A percentile compares a stretch with the other conserved stretches of the same genome.
Evolutionary conservation across 2,329 filamentous ascomycete genomes (phyloP).

Genomic region (Seiridium unicorne): DNA sequence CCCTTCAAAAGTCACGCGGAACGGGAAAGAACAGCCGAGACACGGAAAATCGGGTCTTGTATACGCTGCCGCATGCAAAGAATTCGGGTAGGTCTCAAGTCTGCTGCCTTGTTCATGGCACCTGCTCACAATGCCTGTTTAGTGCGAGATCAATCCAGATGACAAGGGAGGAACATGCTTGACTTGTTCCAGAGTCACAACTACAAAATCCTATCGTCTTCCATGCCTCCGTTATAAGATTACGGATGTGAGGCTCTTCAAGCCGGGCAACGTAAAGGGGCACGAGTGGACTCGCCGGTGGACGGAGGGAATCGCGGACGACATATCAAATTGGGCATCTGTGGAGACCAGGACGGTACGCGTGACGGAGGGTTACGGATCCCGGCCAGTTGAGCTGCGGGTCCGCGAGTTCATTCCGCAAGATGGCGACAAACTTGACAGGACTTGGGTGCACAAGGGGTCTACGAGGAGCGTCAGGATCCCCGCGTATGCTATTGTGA

Average conservation of each 20-base stretch:
- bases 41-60: conserved; percentile 57
- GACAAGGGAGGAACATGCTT: conserved; percentile 48
- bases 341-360: conserved; percentile 46
- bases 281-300: conserved; percentile 60
- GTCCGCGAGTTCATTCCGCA: conserved; percentile 56
- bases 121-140: conserved; percentile 12
- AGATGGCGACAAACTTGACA: conserved; percentile 51
- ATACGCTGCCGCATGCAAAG: conserved; percentile 62
- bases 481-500: conserved; percentile 55
- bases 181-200: conserved; percentile 51
- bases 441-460: conserved; percentile 51
- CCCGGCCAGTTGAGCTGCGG: conserved; percentile 42
- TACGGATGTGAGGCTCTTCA: conserved; percentile 56
- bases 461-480: conserved; percentile 46
- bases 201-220: conserved; percentile 50
- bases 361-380: conserved; percentile 54
- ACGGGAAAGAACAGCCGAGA: conserved; percentile 54
- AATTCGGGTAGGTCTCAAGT: conserved; percentile 50
- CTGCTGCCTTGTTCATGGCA: background rate
- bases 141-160: conserved; percentile 53
- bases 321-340: conserved; percentile 56
- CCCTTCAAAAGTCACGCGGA: conserved; percentile 53
- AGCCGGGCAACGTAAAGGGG: conserved; percentile 56
- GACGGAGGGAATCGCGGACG: conserved; percentile 52
- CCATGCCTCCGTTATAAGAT: conserved; percentile 62